Evolutionary conservation across 1,284 basidiomycete species (phyloP).

Genomic region (Earliella scabrosa): DNA sequence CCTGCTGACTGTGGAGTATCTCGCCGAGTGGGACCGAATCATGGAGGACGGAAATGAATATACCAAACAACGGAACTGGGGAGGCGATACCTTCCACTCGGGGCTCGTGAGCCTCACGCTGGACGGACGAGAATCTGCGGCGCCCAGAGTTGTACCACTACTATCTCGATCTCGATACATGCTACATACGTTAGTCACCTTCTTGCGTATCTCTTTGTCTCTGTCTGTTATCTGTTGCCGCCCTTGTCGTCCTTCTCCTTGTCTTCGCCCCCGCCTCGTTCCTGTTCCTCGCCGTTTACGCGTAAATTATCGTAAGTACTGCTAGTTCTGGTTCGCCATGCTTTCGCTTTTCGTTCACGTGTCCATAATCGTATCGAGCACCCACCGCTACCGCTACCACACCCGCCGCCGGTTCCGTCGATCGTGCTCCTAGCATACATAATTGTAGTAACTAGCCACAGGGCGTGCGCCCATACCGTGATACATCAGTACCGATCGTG

Average conservation of each 20-base stretch:
- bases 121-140: background rate
- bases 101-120: background rate
- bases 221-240: too few relatives aligned
- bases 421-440: constrained; percentile 13
- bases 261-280: too few relatives aligned
- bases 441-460: constrained; percentile 13
- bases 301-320: constrained; percentile 18
- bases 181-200: background rate
- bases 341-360: too few relatives aligned
- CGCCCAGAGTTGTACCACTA: background rate
- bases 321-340: background rate
- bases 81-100: background rate
- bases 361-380: too few relatives aligned
- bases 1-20: too few relatives aligned
- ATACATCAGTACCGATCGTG: constrained; percentile 16
- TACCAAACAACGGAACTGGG: too few relatives aligned
- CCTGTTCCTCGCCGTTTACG: too few relatives aligned
- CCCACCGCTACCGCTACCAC: too few relatives aligned
- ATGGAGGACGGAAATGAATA: too few relatives aligned
- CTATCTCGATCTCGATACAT: background rate
- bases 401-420: too few relatives aligned
- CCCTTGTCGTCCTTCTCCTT: too few relatives aligned
- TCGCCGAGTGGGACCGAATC: too few relatives aligned
- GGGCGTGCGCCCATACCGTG: constrained; percentile 8
- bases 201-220: background rate